Evolutionary conservation across 139 green algal species (phyloP).

Genomic region (Spirogloea muscicola): DNA sequence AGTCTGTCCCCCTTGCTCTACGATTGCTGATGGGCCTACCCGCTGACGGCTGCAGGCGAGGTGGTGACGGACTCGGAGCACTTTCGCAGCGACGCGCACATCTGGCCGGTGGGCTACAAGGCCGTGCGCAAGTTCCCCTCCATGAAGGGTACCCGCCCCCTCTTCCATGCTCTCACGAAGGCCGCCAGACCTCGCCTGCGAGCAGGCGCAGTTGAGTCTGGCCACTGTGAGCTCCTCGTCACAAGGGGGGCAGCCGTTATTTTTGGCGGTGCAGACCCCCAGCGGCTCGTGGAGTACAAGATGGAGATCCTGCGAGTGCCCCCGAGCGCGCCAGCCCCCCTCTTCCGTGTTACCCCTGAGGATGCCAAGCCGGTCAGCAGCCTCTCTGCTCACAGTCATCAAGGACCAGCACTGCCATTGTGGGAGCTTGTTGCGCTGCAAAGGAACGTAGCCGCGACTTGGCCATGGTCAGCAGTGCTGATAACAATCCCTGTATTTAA

Average conservation of each 20-base stretch:
- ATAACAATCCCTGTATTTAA: background rate
- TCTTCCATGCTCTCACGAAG: background rate
- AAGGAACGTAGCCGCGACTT: too few species aligned
- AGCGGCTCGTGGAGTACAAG: constrained; percentile 12
- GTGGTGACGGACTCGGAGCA: constrained; percentile 26
- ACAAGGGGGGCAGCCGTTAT: background rate
- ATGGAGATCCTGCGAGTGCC: constrained; percentile 31
- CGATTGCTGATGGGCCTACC: background rate
- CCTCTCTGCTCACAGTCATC: constrained; percentile 2
- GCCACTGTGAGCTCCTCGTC: background rate
- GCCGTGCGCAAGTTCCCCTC: constrained; percentile 22
- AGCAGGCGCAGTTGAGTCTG: background rate
- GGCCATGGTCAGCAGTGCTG: background rate
- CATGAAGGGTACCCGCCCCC: constrained; percentile 11
- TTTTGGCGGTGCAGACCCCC: constrained; percentile 4
- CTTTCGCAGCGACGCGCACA: constrained; percentile 12
- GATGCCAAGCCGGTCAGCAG: constrained; percentile 18
- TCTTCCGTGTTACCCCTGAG: constrained; percentile 26
- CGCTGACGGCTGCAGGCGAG: constrained; percentile 11
- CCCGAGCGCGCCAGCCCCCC: background rate
- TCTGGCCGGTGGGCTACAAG: constrained; percentile 20
- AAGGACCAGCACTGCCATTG: background rate
- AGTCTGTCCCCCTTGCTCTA: background rate
- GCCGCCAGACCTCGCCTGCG: background rate
- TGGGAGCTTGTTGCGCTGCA: background rate